Conservation (phyloP, 2,329 filamentous ascomycete genomes). For the Cordyceps fumosorosea region DNA sequence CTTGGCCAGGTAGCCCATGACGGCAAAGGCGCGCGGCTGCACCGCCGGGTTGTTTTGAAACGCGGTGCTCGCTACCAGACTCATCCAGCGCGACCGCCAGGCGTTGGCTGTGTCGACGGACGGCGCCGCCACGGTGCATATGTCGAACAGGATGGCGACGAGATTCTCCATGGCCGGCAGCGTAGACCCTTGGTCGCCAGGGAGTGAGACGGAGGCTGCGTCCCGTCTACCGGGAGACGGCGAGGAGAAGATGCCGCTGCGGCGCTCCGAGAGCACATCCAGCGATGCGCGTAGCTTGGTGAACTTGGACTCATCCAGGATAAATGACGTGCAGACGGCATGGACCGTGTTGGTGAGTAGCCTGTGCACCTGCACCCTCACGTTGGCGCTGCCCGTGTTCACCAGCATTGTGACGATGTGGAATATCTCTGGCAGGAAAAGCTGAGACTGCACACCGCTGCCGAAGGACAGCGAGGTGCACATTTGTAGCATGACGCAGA, state of each 20-base stretch:
- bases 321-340: conserved; percentile 59
- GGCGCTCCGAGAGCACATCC: conserved; percentile 52
- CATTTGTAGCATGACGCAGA: conserved; percentile 60
- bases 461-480: conserved; percentile 62
- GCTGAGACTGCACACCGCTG: conserved; percentile 58
- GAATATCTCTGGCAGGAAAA: conserved; percentile 63
- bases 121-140: conserved; percentile 56
- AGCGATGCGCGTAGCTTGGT: conserved; percentile 50
- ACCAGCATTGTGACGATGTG: conserved; percentile 65
- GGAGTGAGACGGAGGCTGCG: conserved; percentile 46
- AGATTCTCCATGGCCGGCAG: conserved; percentile 54
- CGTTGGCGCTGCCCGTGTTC: conserved; percentile 53
- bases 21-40: conserved; percentile 61
- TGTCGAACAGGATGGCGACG: conserved; percentile 55
- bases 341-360: conserved; percentile 62
- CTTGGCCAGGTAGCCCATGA: conserved; percentile 65
- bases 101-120: conserved; percentile 59
- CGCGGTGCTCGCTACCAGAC: conserved; percentile 62
- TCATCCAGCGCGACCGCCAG: conserved; percentile 69
- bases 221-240: conserved; percentile 42
- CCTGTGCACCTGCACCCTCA: conserved; percentile 54
- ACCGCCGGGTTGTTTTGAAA: conserved; percentile 69
- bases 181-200: conserved; percentile 46
- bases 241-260: conserved; percentile 50
- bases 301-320: conserved; percentile 52